A percentile compares a stretch with the other conserved stretches of the same genome.
phyloP scores from a whole-genome alignment of 208 protist genomes.

The Trypanosoma theileri region DNA sequence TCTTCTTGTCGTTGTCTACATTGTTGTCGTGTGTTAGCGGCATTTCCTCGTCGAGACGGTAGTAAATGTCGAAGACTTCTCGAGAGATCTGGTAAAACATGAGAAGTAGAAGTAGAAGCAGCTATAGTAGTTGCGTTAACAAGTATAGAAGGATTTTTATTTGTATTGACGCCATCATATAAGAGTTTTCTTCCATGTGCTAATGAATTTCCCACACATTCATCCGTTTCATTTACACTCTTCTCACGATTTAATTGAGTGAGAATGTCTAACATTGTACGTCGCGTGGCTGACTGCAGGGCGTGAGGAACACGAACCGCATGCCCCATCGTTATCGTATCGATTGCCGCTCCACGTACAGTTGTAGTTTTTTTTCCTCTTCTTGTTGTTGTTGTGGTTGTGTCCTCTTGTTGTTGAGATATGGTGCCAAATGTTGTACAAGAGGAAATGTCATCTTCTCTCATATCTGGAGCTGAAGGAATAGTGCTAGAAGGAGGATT shows the following conservation, averaged over 20 bases:
- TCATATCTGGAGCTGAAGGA: too few relatives aligned
- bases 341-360: not conserved
- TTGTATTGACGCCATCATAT: not conserved
- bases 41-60: slow-evolving; percentile 21
- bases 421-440: not conserved
- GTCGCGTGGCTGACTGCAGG: slow-evolving; percentile 51
- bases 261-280: slow-evolving; percentile 78
- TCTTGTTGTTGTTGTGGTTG: not conserved
- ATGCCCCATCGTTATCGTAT: slow-evolving; percentile 54
- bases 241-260: slow-evolving; percentile 1
- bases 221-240: too few relatives aligned
- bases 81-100: slow-evolving; percentile 20
- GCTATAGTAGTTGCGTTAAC: not conserved
- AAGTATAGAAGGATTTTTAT: not conserved
- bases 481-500: not conserved
- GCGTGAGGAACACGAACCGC: slow-evolving; percentile 58
- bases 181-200: not conserved
- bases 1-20: not conserved
- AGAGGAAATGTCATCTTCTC: not conserved
- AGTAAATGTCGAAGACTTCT: slow-evolving; percentile 48
- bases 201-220: too few relatives aligned
- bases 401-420: not conserved
- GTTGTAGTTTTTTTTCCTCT: not conserved
- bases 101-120: not conserved
- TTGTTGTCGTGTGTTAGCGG: not conserved